Evolutionary conservation across 495 filamentous ascomycete genomes (phyloP).

Genomic region (Chaetomium tenue): DNA sequence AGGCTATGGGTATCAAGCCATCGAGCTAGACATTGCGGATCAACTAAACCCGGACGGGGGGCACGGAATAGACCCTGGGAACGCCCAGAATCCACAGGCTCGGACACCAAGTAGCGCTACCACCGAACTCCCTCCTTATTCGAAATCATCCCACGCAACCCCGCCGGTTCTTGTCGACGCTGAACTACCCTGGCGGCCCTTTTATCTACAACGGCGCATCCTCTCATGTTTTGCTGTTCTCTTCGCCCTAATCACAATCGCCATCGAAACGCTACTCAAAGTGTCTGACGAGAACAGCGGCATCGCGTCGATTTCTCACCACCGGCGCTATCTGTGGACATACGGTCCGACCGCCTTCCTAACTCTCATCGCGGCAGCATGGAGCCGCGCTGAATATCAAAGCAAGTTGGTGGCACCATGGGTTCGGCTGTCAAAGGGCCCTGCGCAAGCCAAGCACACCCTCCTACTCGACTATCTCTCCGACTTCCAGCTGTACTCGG

Average conservation of each 20-base stretch:
- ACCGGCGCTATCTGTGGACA: neutral
- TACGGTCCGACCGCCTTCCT: conserved; percentile 1
- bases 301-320: neutral
- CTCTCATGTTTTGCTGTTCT: neutral
- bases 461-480: neutral
- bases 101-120: neutral
- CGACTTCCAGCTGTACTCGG: neutral
- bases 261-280: neutral
- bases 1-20: neutral
- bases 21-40: neutral
- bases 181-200: neutral
- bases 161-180: neutral
- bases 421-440: neutral
- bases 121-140: neutral
- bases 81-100: neutral
- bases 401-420: conserved; percentile 2
- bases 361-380: neutral
- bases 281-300: neutral
- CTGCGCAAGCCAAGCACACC: neutral
- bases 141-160: neutral
- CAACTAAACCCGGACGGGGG: neutral
- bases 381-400: neutral
- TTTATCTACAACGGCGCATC: neutral
- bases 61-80: neutral
- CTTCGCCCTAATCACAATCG: neutral